Evolutionary conservation across 805 yeast genomes (phyloP).

Genomic region (Teunomyces stri): DNA sequence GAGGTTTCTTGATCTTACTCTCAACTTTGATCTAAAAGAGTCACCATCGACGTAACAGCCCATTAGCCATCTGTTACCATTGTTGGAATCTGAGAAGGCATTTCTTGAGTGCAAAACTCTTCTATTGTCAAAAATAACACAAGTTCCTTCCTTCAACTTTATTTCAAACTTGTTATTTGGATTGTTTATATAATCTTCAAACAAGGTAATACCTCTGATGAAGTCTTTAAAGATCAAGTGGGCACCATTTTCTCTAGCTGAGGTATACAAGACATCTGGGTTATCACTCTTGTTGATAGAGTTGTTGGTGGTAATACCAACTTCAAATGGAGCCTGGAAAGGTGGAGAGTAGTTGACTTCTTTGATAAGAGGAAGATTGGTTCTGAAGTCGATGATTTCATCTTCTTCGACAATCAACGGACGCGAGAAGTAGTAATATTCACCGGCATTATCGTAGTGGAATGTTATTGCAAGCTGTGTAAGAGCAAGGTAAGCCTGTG

Average conservation of each 20-base stretch:
- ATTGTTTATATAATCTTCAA: slow-evolving; percentile 55
- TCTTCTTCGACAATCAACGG: slow-evolving; percentile 61
- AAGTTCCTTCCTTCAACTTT: slow-evolving; percentile 55
- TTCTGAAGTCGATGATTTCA: slow-evolving; percentile 11
- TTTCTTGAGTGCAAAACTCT: slow-evolving; percentile 66
- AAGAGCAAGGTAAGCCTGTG: slow-evolving; percentile 62
- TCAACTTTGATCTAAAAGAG: slow-evolving; percentile 59
- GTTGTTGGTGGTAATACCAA: slow-evolving; percentile 43
- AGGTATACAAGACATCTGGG: slow-evolving; percentile 6
- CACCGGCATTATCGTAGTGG: slow-evolving; percentile 62
- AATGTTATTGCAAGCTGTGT: slow-evolving; percentile 63
- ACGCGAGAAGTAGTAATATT: slow-evolving; percentile 58
- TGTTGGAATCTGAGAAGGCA: slow-evolving; percentile 39
- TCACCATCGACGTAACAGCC: slow-evolving; percentile 77
- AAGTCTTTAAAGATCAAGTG: slow-evolving; percentile 49
- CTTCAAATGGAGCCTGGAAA: slow-evolving; percentile 75
- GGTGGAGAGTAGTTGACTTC: slow-evolving; percentile 78
- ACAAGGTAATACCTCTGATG: slow-evolving; percentile 54
- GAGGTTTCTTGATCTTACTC: slow-evolving; percentile 18
- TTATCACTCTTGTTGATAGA: slow-evolving; percentile 7
- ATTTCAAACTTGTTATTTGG: slow-evolving; percentile 54
- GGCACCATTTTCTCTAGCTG: slow-evolving; percentile 38
- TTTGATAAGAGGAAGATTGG: slow-evolving; percentile 35
- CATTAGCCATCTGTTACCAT: slow-evolving; percentile 65
- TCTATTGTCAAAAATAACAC: slow-evolving; percentile 70